Evolutionary conservation across 75 land plant genomes (phyloP), one percentile per base, ranked within the genome.

Genomic region (Pseudotsuga menziesii): DNA sequence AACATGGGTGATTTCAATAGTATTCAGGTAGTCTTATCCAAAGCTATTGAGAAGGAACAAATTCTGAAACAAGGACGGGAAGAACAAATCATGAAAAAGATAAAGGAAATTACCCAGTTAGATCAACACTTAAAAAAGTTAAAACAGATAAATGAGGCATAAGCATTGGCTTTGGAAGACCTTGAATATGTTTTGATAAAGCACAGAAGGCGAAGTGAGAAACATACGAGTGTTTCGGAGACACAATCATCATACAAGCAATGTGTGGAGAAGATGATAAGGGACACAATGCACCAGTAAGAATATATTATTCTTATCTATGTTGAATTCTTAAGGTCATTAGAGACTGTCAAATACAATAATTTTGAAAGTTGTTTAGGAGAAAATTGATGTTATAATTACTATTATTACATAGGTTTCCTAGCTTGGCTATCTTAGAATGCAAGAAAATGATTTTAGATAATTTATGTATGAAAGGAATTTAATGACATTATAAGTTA

Each of bases 231-330:
- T n/a, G 76, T 91, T 78, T 84, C 91, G 61, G 95, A 97, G 82
- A 85, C 95, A 36, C 98, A 97, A 75, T 77, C 91, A 19, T 89
- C 90, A 5, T 92, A 97, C 66, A 82, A 84, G 14, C 81, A 83
- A 20, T 92, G 90, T 75, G 81, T 97, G 12, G 99, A 97, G 82
- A 86, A 93, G 79, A 95, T 97, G 92, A 88, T 94, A 57, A 86
- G 95, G 63, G 99, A 97, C 55, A 94, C 98, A 3, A 88, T 94
- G 95, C 99, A 97, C 77, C 98, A 48, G 54, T 48, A 48, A 48
- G 54, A 9, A 48, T 48, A 48, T 48, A 48, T 48, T 48, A 48
- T 48, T 48, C 11, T 48, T 48, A 9, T 11, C 11, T 48, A 1
- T 48, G 35, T 39, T 70, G 29, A 39, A 70, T 29, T 4, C 36